Percentiles rank a stretch among this genome's conserved stretches.
phyloP scores from a whole-genome alignment of 192 early-diverging fungal genomes.

The Entophlyctis helioformis region DNA sequence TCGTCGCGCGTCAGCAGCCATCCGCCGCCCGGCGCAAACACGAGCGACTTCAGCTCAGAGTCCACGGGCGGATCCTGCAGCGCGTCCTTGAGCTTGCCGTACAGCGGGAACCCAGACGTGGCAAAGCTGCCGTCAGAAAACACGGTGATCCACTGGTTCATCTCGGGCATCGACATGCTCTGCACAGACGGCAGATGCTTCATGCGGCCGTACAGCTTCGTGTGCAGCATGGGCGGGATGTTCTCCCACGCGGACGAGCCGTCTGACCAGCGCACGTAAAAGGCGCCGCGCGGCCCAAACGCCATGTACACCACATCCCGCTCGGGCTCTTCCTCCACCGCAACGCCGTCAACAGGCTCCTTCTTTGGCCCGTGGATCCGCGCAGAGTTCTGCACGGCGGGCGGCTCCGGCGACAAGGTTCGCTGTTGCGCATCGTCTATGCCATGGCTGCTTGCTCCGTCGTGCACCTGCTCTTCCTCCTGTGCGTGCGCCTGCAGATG shows the following conservation, averaged over 20 bases:
- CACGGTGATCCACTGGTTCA: conserved; percentile 14
- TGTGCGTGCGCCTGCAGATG: too few relatives aligned
- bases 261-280: conserved; percentile 10
- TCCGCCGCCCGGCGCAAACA: conserved; percentile 25
- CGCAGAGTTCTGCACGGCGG: too few relatives aligned
- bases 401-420: too few relatives aligned
- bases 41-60: conserved; percentile 9
- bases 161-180: conserved; percentile 8
- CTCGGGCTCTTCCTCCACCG: too few relatives aligned
- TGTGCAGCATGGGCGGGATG: conserved; percentile 16
- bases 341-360: too few relatives aligned
- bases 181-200: conserved; percentile 12
- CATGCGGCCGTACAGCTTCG: conserved; percentile 14
- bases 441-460: too few relatives aligned
- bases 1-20: conserved; percentile 14
- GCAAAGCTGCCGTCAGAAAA: conserved; percentile 21
- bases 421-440: too few relatives aligned
- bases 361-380: too few relatives aligned
- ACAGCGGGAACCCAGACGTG: conserved; percentile 12
- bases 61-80: conserved; percentile 9
- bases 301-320: too few relatives aligned
- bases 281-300: conserved; percentile 10
- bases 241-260: conserved; percentile 12
- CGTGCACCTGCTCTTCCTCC: too few relatives aligned
- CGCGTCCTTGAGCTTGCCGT: conserved; percentile 9